Evolutionary conservation across 176 grass and related monocot species (phyloP), one percentile per base, ranked within the genome.

Genomic region (Alopecurus myosuroides): DNA sequence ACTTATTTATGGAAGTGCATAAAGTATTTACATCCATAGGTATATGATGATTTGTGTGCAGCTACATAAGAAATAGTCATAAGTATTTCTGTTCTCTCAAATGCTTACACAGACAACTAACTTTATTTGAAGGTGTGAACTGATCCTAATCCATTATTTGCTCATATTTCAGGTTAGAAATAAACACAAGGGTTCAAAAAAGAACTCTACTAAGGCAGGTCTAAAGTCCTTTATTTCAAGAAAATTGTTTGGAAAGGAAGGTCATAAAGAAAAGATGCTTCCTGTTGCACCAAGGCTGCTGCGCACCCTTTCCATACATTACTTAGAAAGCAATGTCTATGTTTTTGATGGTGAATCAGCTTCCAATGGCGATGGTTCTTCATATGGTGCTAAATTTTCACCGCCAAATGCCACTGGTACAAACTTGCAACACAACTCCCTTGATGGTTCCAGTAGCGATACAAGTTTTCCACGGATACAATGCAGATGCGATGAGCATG

Each of bases 251-350:
- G 84, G 92, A 62, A 92, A 91, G 63, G 85, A 90, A 83, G 87
- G 87, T 28, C 89, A 86, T 37, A 91, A 94, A 81, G 77, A 92
- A 78, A 97, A 99, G 86, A 97, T 96, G 84, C 92, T 97, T 76
- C 97, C 97, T 82, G 70, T 94, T 70, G 90, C 92, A 83, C 90
- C 97, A 39, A 83, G 88, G 64, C 86, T 99, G 26, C 46, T 99
- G 51, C 93, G 92, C 11, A 99, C 94, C 11, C 80, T 92, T 83
- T 99, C 97, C 0, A 94, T 97, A 82, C 94, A 99, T 88, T 94
- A 94, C 68, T 69, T 92, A 72, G 90, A 99, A 83, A 93, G 52
- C 58, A 86, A 97, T 79, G 91, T 90, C 51, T 88, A 97, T 90
- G 82, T 97, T 88, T 70, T 93, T 64, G 56, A 83, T 78, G 77